A percentile compares a stretch with the other conserved stretches of the same genome.
Conservation (phyloP, 2,329 filamentous ascomycete genomes). For the Ophiostoma tasmaniense region DNA sequence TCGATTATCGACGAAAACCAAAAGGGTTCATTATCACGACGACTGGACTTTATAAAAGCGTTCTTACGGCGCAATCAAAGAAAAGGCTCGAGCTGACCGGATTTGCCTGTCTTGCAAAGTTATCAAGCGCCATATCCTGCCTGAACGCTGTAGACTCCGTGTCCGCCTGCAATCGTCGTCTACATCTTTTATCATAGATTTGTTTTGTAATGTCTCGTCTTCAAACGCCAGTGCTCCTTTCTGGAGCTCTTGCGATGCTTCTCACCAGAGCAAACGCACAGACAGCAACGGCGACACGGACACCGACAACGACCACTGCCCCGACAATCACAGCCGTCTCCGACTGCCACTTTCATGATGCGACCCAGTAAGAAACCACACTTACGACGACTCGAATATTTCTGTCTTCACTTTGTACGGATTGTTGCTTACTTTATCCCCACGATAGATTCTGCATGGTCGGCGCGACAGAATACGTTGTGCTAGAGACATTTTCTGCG, state of each 20-base stretch:
- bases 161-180: not conserved
- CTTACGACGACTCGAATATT: too few species aligned
- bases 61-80: not conserved
- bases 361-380: not conserved
- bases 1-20: not conserved
- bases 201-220: not conserved
- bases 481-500: not conserved
- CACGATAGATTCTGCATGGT: not conserved
- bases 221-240: not conserved
- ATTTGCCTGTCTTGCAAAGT: not conserved
- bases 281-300: not conserved
- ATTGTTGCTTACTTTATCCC: not conserved
- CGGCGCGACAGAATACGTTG: not conserved
- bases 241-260: not conserved
- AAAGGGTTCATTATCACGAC: not conserved
- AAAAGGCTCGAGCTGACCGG: too few species aligned
- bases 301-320: not conserved
- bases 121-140: not conserved
- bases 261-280: not conserved
- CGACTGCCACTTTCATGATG: not conserved
- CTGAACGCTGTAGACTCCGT: not conserved
- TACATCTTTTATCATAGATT: not conserved
- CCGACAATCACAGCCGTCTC: not conserved
- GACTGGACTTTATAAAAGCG: not conserved
- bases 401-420: too few species aligned